Base-by-base conservation (phyloP, 169 alveolate genomes). In the Plasmodium inui region DNA sequence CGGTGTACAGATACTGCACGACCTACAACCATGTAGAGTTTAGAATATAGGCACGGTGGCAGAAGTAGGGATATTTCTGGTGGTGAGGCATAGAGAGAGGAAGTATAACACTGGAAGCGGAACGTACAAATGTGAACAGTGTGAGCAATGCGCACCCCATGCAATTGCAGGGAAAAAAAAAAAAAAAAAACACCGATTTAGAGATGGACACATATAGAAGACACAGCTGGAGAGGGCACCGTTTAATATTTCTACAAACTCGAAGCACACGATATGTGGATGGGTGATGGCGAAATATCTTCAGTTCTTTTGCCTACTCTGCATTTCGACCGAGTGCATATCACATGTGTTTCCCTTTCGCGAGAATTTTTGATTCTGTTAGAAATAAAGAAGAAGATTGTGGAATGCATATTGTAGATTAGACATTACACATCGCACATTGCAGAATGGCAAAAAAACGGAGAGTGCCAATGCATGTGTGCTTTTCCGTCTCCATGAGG, bases 351-450 rank as follows among this genome's bases (percentile, higher is more conserved):
- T 71, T 80, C 17, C 84, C 84, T 41, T 90, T 90, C 28, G 74
- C 41, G 19, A 90, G 12, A 8, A 71, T 70, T 90, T 82, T 90
- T 22, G 95, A 90, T 67, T 90, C 95, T 90, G 83, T 80, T 34
- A 57, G 30, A 80, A 44, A 9, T 70, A 19, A 17, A 10, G 30
- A 67, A 67, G 17, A 28, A 84, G 30, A 41, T 71, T 83, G 78
- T 84, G 78, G 50, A 7, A n/a, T n/a, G n/a, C n/a, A n/a, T n/a
- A n/a, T n/a, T n/a, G n/a, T n/a, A n/a, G n/a, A n/a, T n/a, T n/a
- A n/a, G n/a, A n/a, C n/a, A n/a, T n/a, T n/a, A n/a, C n/a, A n/a
- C n/a, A n/a, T n/a, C n/a, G n/a, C n/a, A n/a, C n/a, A n/a, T n/a
- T n/a, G n/a, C n/a, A n/a, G 39, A 85, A 19, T 14, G 78, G 30